phyloP scores from a whole-genome alignment of 2,329 filamentous ascomycete genomes.

The Aspergillus uvarum region DNA sequence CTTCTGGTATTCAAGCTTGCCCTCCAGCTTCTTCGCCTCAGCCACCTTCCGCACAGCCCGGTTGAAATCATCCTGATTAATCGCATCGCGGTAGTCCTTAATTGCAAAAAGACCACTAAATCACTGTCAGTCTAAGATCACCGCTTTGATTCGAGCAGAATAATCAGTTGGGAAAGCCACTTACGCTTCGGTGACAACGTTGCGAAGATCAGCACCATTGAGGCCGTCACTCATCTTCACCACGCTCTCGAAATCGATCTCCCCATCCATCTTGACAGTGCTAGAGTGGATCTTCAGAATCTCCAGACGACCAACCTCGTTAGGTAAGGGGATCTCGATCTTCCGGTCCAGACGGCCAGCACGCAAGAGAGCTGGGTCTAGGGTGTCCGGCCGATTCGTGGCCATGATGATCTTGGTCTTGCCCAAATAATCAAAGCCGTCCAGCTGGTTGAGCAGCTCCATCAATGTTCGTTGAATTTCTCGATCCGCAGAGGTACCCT shows the following conservation, averaged over 20 bases:
- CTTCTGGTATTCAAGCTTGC: slow-evolving; percentile 97
- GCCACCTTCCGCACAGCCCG: slow-evolving; percentile 97
- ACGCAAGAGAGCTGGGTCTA: slow-evolving; percentile 88
- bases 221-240: slow-evolving; percentile 99
- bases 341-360: slow-evolving; percentile 94
- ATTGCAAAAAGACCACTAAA: slow-evolving; percentile 88
- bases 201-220: slow-evolving; percentile 95
- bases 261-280: slow-evolving; percentile 83
- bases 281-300: slow-evolving; percentile 96
- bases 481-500: slow-evolving; percentile 94
- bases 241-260: slow-evolving; percentile 97
- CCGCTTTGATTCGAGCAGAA: neutral
- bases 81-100: slow-evolving; percentile 93
- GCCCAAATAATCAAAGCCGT: slow-evolving; percentile 97
- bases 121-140: slow-evolving; percentile 19
- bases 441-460: slow-evolving; percentile 97
- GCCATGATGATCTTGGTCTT: slow-evolving; percentile 99
- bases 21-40: slow-evolving; percentile 96
- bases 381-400: slow-evolving; percentile 94
- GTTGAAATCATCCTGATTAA: slow-evolving; percentile 99
- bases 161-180: slow-evolving; percentile 40
- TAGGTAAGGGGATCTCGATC: slow-evolving; percentile 95
- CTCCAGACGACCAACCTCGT: slow-evolving; percentile 93
- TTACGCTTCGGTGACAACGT: slow-evolving; percentile 97
- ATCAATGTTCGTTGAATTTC: slow-evolving; percentile 98